Conservation (phyloP, 1,284 basidiomycete genomes). For the Ceratobasidium sp. region DNA sequence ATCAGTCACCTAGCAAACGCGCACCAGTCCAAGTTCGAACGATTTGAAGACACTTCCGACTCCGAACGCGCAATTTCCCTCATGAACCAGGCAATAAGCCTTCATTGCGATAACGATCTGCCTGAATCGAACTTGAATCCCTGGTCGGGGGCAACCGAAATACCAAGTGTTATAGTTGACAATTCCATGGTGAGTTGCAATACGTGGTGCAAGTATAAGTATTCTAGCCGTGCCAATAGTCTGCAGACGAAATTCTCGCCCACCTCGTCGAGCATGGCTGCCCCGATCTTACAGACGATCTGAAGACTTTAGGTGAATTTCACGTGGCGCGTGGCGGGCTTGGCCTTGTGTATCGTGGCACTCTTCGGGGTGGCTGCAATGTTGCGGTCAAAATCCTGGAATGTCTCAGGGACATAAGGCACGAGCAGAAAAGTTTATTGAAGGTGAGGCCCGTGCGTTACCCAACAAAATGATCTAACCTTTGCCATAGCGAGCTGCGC, state of each 20-base stretch:
- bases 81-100: too few relatives aligned
- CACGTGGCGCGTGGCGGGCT: not conserved
- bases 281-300: not conserved
- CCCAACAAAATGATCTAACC: too few relatives aligned
- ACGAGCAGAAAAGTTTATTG: not conserved
- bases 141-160: too few relatives aligned
- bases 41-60: not conserved
- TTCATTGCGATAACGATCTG: too few relatives aligned
- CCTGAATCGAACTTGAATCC: too few relatives aligned
- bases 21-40: not conserved
- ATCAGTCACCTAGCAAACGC: not conserved
- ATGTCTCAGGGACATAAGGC: not conserved
- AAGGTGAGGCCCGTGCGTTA: not conserved
- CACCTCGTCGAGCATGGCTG: slow-evolving; percentile 1
- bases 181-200: slow-evolving; percentile 1
- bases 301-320: not conserved
- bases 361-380: not conserved
- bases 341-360: not conserved
- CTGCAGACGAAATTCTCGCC: not conserved
- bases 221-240: not conserved
- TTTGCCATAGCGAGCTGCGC: not conserved
- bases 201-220: not conserved
- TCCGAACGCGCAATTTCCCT: too few relatives aligned
- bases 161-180: too few relatives aligned
- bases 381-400: slow-evolving; percentile 1